Percentiles rank a stretch among this genome's conserved stretches.
Evolutionary conservation across 768 basidiomycete genomes (phyloP).

Genomic region (Boletus tylopilopsis): DNA sequence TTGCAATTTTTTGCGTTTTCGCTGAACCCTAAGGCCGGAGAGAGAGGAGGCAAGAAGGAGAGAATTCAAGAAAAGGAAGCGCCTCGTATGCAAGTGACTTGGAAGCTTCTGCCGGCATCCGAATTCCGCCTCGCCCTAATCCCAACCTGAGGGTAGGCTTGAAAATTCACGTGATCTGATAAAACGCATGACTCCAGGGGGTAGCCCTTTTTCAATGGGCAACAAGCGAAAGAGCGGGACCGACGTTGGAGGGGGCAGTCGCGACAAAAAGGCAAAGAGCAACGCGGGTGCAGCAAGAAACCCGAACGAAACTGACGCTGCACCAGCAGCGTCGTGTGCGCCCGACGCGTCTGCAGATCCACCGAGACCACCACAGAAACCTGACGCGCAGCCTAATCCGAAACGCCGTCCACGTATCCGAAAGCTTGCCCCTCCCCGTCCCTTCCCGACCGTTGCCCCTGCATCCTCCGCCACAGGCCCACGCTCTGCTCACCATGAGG

Average conservation of each 20-base stretch:
- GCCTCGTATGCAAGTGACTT: neutral
- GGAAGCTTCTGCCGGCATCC: conserved; percentile 1
- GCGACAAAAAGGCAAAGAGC: conserved; percentile 17
- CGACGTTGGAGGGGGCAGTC: neutral
- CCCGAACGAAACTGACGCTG: neutral
- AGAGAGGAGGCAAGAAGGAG: no score
- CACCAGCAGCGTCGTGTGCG: neutral
- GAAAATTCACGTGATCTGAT: conserved; percentile 8
- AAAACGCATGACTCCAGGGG: neutral
- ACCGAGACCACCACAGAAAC: conserved; percentile 2
- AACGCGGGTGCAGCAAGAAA: conserved; percentile 1
- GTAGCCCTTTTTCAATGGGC: conserved; percentile 10
- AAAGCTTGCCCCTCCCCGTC: conserved; percentile 70
- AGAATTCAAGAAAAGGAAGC: conserved; percentile 16
- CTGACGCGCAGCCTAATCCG: conserved; percentile 2
- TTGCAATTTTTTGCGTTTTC: conserved; percentile 4
- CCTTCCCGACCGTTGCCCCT: conserved; percentile 70
- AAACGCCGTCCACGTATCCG: conserved; percentile 39
- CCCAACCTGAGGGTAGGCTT: conserved; percentile 23
- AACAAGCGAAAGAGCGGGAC: conserved; percentile 22
- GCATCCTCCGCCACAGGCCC: conserved; percentile 81
- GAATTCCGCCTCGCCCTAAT: conserved; percentile 12
- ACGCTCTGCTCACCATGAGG: conserved; percentile 71
- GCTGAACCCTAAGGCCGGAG: conserved; percentile 17
- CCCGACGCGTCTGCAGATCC: conserved; percentile 1